Conservation (phyloP, 2,329 filamentous ascomycete species). For the Berkeleyomyces rouxiae region DNA sequence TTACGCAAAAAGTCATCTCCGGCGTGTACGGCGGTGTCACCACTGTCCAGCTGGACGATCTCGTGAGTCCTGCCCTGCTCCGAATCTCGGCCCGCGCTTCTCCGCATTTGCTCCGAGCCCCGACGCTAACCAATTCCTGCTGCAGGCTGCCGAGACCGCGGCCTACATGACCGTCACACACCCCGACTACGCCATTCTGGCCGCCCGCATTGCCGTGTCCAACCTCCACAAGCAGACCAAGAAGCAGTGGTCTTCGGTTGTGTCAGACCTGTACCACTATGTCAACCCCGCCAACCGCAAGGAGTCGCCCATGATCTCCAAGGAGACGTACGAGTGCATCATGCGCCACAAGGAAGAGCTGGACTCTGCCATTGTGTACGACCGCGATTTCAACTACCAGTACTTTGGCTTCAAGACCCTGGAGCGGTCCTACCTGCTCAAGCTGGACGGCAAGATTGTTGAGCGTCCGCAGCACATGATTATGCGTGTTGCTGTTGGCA, state of each 20-base stretch:
- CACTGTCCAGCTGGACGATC: slow-evolving; percentile 87
- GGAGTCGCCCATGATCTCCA: slow-evolving; percentile 83
- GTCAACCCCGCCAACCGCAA: slow-evolving; percentile 83
- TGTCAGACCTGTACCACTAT: slow-evolving; percentile 88
- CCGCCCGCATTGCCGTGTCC: slow-evolving; percentile 93
- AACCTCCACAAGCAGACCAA: slow-evolving; percentile 99
- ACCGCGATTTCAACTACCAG: slow-evolving; percentile 99
- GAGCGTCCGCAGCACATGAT: slow-evolving; percentile 99
- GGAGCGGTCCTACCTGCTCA: slow-evolving; percentile 91
- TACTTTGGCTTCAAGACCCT: slow-evolving; percentile 99
- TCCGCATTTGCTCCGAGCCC: background rate
- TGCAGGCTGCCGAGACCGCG: slow-evolving; percentile 88
- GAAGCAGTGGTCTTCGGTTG: slow-evolving; percentile 96
- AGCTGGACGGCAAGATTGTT: slow-evolving; percentile 87
- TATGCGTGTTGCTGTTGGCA: slow-evolving; percentile 95
- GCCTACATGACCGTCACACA: slow-evolving; percentile 99
- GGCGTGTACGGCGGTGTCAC: slow-evolving; percentile 98
- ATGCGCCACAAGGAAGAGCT: slow-evolving; percentile 95
- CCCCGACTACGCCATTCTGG: slow-evolving; percentile 96
- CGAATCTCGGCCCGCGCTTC: background rate
- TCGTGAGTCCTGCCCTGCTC: slow-evolving; percentile 44
- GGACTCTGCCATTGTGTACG: slow-evolving; percentile 97
- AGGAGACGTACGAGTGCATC: slow-evolving; percentile 77
- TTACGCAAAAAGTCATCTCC: slow-evolving; percentile 98
- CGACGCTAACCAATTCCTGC: slow-evolving; percentile 14